These are phyloP conservation scores for Jatropha podagrica DNA, from an alignment of 441 rosid genomes.

Conservation along the genomic window DNA sequence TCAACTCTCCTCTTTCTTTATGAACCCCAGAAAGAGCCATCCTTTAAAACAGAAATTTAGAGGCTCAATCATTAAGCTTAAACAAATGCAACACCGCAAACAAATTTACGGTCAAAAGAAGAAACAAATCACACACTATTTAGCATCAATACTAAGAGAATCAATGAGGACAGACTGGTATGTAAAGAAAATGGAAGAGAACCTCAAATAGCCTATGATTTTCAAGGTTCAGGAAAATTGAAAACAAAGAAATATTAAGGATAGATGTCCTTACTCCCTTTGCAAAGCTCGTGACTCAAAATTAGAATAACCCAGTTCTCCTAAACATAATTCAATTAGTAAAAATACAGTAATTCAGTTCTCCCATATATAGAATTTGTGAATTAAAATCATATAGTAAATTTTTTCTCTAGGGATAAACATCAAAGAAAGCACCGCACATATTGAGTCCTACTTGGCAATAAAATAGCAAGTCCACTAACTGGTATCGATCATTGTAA, in stretches of 20 bases:
- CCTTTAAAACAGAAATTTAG: conserved; percentile 30
- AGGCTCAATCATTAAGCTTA: conserved; percentile 21
- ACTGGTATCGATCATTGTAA: conserved; percentile 21
- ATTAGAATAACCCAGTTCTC: background rate
- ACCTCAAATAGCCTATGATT: conserved; percentile 1
- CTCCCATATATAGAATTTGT: background rate
- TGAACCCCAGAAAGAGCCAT: conserved; percentile 59
- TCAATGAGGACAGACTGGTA: background rate
- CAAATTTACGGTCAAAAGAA: conserved; percentile 11
- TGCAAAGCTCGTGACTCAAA: conserved; percentile 11
- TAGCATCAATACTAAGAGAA: background rate
- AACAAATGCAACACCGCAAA: conserved; percentile 23
- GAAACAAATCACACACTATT: background rate
- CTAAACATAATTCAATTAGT: too few species aligned
- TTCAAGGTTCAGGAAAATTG: background rate
- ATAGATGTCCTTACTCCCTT: conserved; percentile 9
- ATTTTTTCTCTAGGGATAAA: background rate
- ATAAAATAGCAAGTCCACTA: conserved; percentile 19
- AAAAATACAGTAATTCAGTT: background rate
- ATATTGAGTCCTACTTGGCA: conserved; percentile 19
- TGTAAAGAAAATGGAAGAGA: background rate
- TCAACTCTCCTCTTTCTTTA: conserved; percentile 64
- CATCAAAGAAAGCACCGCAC: conserved; percentile 19
- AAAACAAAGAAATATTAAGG: conserved; percentile 4
- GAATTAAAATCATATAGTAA: conserved; percentile 5